Evolutionary conservation across 1,284 basidiomycete genomes (phyloP).

Genomic region (Boletellus deceptivus): DNA sequence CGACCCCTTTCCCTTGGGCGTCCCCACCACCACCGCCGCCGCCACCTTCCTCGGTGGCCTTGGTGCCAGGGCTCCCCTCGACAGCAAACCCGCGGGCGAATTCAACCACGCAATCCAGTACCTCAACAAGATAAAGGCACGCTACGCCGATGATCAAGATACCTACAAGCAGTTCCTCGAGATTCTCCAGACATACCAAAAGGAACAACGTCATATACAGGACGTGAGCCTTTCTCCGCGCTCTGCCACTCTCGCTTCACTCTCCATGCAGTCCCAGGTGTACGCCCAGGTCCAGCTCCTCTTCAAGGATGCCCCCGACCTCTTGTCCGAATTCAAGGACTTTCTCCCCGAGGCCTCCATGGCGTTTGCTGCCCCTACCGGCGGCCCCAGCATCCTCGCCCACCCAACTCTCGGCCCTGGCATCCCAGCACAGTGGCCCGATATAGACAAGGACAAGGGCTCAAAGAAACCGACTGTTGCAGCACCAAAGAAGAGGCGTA

Average conservation of each 20-base stretch:
- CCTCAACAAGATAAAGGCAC: slow-evolving; percentile 97
- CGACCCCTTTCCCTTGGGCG: slow-evolving; percentile 40
- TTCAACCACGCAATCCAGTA: slow-evolving; percentile 99
- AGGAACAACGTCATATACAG: slow-evolving; percentile 85
- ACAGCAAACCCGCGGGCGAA: slow-evolving; percentile 59
- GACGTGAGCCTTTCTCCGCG: slow-evolving; percentile 60
- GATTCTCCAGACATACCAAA: slow-evolving; percentile 97
- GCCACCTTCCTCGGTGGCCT: slow-evolving; percentile 61
- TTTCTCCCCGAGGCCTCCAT: slow-evolving; percentile 81
- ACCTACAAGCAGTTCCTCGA: slow-evolving; percentile 99
- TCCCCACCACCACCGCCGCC: slow-evolving; percentile 44
- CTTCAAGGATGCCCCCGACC: slow-evolving; percentile 91
- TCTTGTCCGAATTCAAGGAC: slow-evolving; percentile 94
- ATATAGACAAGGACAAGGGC: slow-evolving; percentile 44
- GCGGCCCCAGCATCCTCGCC: slow-evolving; percentile 42
- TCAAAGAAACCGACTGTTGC: slow-evolving; percentile 41
- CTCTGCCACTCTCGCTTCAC: slow-evolving; percentile 4
- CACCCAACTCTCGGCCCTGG: slow-evolving; percentile 39
- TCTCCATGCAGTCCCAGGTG: slow-evolving; percentile 60
- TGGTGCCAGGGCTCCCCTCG: slow-evolving; percentile 43
- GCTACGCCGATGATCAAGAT: slow-evolving; percentile 89
- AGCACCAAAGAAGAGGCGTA: slow-evolving; percentile 49
- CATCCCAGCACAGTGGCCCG: slow-evolving; percentile 39
- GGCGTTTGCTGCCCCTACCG: slow-evolving; percentile 35
- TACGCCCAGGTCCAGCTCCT: slow-evolving; percentile 91